These are phyloP conservation scores for Tricharina praecox DNA, from an alignment of 495 filamentous ascomycete genomes.

Conservation along the genomic window DNA sequence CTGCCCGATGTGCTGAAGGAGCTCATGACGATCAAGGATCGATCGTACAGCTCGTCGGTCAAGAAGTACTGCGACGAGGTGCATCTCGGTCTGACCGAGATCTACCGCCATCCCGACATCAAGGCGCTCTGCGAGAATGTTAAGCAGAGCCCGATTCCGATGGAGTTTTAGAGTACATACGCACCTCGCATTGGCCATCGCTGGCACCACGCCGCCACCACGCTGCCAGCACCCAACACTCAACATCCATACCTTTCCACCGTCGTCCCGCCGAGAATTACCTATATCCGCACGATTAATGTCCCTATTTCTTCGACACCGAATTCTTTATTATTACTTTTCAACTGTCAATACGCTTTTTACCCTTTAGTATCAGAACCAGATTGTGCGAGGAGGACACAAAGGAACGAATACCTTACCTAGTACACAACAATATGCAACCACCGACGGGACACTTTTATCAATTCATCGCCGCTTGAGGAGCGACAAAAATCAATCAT, in stretches of 20 bases:
- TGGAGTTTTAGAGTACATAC: background rate
- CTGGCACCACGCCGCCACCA: no score
- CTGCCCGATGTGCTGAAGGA: slow-evolving; percentile 4
- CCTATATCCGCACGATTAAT: background rate
- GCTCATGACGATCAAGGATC: background rate
- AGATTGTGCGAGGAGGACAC: slow-evolving; percentile 4
- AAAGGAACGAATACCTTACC: background rate
- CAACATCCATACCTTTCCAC: no score
- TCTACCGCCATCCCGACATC: slow-evolving; percentile 3
- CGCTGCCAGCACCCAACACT: background rate
- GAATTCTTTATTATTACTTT: background rate
- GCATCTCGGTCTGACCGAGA: background rate
- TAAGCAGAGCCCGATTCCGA: slow-evolving; percentile 1
- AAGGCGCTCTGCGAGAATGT: slow-evolving; percentile 2
- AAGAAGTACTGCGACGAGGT: slow-evolving; percentile 10
- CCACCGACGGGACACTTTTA: no score
- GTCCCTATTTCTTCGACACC: background rate
- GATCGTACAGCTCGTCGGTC: background rate
- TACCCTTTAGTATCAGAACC: background rate
- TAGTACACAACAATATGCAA: no score
- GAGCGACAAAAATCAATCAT: no score
- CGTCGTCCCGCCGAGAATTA: no score
- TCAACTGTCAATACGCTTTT: slow-evolving; percentile 4
- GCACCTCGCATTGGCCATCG: no score
- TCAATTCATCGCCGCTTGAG: no score